Conservation (phyloP, 164 flowering plant genomes). For the Buxus sempervirens region DNA sequence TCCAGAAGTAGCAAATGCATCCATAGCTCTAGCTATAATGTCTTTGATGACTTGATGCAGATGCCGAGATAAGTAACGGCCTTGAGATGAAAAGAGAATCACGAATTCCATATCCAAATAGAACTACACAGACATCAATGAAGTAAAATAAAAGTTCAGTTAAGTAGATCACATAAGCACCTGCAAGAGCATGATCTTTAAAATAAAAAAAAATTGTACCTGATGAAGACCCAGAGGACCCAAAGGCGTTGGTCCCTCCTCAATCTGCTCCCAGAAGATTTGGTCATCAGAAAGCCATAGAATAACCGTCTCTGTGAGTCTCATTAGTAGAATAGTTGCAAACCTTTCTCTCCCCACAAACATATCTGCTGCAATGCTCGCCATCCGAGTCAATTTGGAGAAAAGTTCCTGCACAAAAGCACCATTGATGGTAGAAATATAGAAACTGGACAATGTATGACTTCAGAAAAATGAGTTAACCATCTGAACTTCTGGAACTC, state of each 20-base stretch:
- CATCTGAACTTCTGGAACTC: neutral
- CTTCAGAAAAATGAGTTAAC: neutral
- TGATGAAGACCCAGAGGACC: constrained; percentile 91
- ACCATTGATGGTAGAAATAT: constrained; percentile 2
- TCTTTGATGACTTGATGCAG: constrained; percentile 81
- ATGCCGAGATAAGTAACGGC: constrained; percentile 89
- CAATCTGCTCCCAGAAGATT: constrained; percentile 97
- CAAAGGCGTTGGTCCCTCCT: constrained; percentile 76
- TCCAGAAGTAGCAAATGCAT: constrained; percentile 78
- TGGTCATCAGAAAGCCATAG: constrained; percentile 93
- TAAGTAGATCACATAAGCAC: neutral
- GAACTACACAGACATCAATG: constrained; percentile 54
- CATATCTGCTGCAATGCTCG: constrained; percentile 86
- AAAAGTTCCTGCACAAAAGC: constrained; percentile 68
- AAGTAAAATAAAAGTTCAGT: constrained; percentile 4
- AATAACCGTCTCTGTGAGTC: constrained; percentile 93
- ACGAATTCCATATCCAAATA: constrained; percentile 97
- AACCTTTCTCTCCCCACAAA: constrained; percentile 95
- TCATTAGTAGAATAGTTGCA: constrained; percentile 83
- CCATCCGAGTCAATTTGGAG: constrained; percentile 59
- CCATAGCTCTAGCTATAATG: constrained; percentile 77
- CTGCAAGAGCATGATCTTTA: neutral
- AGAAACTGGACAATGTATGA: constrained; percentile 1
- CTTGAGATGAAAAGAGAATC: constrained; percentile 84
- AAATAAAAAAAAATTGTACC: constrained; percentile 33